These are phyloP conservation scores for Pseudocercospora eumusae DNA, from an alignment of 2,329 filamentous ascomycete species.

Conservation along the genomic window DNA sequence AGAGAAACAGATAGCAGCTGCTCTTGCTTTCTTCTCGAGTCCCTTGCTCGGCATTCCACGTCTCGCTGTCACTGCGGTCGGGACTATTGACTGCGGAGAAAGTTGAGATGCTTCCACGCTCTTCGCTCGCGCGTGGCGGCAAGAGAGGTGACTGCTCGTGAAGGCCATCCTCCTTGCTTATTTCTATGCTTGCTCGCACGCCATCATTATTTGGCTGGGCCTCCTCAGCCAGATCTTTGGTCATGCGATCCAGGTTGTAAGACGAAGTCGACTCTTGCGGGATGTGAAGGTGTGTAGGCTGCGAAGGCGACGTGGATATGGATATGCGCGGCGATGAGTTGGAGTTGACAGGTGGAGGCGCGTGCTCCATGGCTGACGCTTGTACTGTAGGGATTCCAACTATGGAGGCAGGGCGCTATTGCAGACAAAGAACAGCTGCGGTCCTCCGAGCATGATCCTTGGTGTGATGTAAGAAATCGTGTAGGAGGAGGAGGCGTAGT, in stretches of 20 bases:
- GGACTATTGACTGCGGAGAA: slow-evolving; percentile 25
- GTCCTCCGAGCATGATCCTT: slow-evolving; percentile 8
- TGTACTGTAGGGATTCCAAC: background rate
- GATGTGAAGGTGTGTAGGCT: slow-evolving; percentile 28
- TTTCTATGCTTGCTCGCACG: slow-evolving; percentile 16
- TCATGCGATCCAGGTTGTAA: slow-evolving; percentile 14
- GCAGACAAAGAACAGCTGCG: slow-evolving; percentile 1
- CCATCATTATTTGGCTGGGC: slow-evolving; percentile 8
- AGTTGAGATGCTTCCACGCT: slow-evolving; percentile 25
- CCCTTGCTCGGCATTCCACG: slow-evolving; percentile 51
- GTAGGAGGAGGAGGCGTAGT: background rate
- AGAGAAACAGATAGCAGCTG: slow-evolving; percentile 77
- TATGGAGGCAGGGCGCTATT: background rate
- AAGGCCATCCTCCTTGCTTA: slow-evolving; percentile 26
- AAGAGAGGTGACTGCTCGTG: slow-evolving; percentile 40
- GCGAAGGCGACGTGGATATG: slow-evolving; percentile 10
- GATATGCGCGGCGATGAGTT: slow-evolving; percentile 21
- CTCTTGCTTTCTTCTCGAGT: slow-evolving; percentile 62
- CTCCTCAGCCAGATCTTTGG: slow-evolving; percentile 11
- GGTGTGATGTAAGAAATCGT: background rate
- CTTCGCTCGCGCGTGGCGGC: slow-evolving; percentile 26
- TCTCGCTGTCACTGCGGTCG: slow-evolving; percentile 46
- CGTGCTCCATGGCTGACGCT: slow-evolving; percentile 21
- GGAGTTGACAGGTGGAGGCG: slow-evolving; percentile 17
- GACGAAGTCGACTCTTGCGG: slow-evolving; percentile 23